Conservation (phyloP, 2,329 filamentous ascomycete species). For the Colletotrichum eremochloae region DNA sequence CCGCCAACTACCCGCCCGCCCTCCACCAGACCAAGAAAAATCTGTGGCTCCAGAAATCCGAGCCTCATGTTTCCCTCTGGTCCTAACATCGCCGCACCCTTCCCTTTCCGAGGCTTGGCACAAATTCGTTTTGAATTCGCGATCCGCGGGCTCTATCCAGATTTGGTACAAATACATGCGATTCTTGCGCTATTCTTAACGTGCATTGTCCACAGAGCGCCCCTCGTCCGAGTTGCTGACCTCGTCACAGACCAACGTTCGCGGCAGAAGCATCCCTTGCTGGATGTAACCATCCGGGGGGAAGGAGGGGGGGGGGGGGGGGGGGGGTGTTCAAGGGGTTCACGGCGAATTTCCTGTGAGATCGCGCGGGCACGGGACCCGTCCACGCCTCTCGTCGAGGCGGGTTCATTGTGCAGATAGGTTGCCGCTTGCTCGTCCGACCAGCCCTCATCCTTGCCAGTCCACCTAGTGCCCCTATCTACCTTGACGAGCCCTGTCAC, state of each 20-base stretch:
- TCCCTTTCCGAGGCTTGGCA: constrained; percentile 12
- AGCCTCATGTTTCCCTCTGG: neutral
- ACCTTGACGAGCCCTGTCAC: constrained; percentile 30
- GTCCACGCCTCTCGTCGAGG: constrained; percentile 33
- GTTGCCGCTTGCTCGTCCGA: constrained; percentile 37
- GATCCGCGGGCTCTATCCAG: constrained; percentile 13
- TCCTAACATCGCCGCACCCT: neutral
- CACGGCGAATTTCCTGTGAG: constrained; percentile 43
- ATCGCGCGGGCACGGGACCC: constrained; percentile 39
- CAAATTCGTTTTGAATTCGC: neutral
- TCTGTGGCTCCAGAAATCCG: constrained; percentile 11
- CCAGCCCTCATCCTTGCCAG: constrained; percentile 40
- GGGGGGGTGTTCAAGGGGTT: constrained; percentile 25
- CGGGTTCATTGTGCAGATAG: constrained; percentile 38
- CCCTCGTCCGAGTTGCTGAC: constrained; percentile 33
- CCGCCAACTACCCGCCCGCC: constrained; percentile 17
- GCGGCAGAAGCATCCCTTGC: constrained; percentile 39
- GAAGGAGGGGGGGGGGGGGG: constrained; percentile 28
- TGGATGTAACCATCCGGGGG: constrained; percentile 41
- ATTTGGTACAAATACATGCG: constrained; percentile 4
- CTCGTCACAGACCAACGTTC: constrained; percentile 39
- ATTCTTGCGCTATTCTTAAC: constrained; percentile 37
- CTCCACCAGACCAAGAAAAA: constrained; percentile 10
- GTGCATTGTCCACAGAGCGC: constrained; percentile 21
- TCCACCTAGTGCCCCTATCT: constrained; percentile 26